Evolutionary conservation across 306 rosid species (phyloP).

Genomic region (Delonix regia): DNA sequence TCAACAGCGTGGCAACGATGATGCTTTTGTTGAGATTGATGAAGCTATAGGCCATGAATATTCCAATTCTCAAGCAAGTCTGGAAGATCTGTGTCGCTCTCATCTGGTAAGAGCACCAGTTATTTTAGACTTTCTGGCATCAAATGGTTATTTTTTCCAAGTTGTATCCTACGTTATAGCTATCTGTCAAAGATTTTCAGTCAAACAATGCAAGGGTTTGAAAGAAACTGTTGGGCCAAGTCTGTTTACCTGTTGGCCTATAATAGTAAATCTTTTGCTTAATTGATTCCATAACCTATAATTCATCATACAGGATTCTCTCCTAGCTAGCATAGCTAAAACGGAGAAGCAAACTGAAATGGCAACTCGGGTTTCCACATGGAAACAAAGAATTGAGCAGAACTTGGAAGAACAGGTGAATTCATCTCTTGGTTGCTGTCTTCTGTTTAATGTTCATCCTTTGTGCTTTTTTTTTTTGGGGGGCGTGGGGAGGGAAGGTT

Average conservation of each 20-base stretch:
- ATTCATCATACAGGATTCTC: constrained; percentile 60
- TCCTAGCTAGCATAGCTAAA: constrained; percentile 89
- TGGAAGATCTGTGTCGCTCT: constrained; percentile 96
- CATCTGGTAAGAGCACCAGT: constrained; percentile 71
- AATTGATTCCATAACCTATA: constrained; percentile 1
- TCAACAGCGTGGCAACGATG: constrained; percentile 57
- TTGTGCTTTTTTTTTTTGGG: neutral
- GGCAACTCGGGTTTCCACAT: constrained; percentile 81
- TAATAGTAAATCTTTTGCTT: neutral
- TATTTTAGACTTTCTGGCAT: neutral
- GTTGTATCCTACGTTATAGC: neutral
- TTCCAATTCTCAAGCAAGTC: constrained; percentile 63
- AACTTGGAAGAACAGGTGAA: constrained; percentile 89
- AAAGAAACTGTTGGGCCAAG: constrained; percentile 7
- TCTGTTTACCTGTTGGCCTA: constrained; percentile 12
- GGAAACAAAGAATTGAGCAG: constrained; percentile 92
- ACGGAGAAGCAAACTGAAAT: constrained; percentile 87
- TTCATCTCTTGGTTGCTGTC: constrained; percentile 23
- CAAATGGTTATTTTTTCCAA: neutral
- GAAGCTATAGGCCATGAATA: constrained; percentile 52
- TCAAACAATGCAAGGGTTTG: neutral
- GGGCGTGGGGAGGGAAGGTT: neutral
- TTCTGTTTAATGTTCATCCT: neutral
- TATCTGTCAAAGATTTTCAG: constrained; percentile 2
- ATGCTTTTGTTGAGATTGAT: constrained; percentile 46